Evolutionary conservation across 1,139 yeast genomes (phyloP).

Genomic region (Hemisphaericaspora xylofermentans): DNA sequence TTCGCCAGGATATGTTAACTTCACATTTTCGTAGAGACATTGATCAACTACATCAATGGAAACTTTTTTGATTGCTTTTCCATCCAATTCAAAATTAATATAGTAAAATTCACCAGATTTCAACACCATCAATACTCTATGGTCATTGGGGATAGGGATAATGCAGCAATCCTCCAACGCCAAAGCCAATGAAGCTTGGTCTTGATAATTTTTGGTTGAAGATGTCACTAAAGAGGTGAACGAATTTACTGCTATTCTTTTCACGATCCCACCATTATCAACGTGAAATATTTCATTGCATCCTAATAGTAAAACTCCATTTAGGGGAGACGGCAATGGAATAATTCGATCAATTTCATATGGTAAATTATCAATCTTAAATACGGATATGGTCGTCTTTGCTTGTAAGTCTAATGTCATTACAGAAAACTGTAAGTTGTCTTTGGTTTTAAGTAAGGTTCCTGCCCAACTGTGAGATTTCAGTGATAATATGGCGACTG

Average conservation of each 20-base stretch:
- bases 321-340: slow-evolving; percentile 65
- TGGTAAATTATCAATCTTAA: slow-evolving; percentile 66
- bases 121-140: slow-evolving; percentile 53
- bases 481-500: slow-evolving; percentile 69
- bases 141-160: slow-evolving; percentile 46
- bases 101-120: slow-evolving; percentile 51
- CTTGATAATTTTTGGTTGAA: slow-evolving; percentile 47
- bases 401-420: slow-evolving; percentile 66
- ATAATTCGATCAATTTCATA: slow-evolving; percentile 68
- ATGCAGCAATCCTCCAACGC: slow-evolving; percentile 58
- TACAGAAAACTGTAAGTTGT: slow-evolving; percentile 60
- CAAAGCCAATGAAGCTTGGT: slow-evolving; percentile 53
- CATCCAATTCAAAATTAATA: slow-evolving; percentile 53
- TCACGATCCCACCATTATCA: slow-evolving; percentile 75
- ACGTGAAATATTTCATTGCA: slow-evolving; percentile 76
- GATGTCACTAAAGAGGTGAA: slow-evolving; percentile 52
- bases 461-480: slow-evolving; percentile 78
- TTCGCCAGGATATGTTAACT: slow-evolving; percentile 32
- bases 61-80: slow-evolving; percentile 42
- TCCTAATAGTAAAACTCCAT: slow-evolving; percentile 73
- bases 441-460: slow-evolving; percentile 56
- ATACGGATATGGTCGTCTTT: slow-evolving; percentile 64
- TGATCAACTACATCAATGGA: slow-evolving; percentile 29
- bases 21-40: slow-evolving; percentile 20
- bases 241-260: slow-evolving; percentile 66